Conservation (phyloP, 176 grass and related monocot genomes). For the Hordeum marinum region DNA sequence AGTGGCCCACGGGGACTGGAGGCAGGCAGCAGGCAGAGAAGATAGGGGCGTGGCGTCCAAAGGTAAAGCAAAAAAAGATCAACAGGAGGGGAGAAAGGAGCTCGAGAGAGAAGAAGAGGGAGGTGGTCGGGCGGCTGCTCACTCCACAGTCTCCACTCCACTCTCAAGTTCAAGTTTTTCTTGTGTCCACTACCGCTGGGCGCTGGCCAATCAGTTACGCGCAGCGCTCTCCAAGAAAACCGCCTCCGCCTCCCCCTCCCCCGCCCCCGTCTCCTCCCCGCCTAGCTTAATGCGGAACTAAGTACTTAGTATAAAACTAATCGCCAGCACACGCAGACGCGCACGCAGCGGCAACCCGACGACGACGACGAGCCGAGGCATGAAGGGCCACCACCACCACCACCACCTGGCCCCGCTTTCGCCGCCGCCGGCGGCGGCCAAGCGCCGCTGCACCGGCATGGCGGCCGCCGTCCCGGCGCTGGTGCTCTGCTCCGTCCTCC, state of each 20-base stretch:
- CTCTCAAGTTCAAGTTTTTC: neutral
- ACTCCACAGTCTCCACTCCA: neutral
- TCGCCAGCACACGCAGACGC: neutral
- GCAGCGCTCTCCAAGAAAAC: slow-evolving; percentile 3
- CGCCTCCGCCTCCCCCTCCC: neutral
- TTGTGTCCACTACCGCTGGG: neutral
- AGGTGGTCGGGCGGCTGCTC: neutral
- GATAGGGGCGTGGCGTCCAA: neutral
- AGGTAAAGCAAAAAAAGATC: neutral
- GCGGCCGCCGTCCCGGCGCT: slow-evolving; percentile 57
- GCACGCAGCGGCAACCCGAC: neutral
- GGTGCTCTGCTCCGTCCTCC: slow-evolving; percentile 68
- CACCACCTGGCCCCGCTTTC: slow-evolving; percentile 22
- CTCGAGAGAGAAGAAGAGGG: neutral
- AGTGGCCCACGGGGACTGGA: neutral
- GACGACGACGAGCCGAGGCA: neutral
- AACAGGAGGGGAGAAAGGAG: neutral
- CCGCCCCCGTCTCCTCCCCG: neutral
- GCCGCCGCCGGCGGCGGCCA: slow-evolving; percentile 14
- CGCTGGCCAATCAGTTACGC: slow-evolving; percentile 8
- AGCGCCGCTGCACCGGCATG: slow-evolving; percentile 55
- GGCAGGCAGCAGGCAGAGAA: neutral
- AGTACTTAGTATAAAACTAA: neutral
- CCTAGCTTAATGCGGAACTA: neutral
- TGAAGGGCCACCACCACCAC: slow-evolving; percentile 51